These are phyloP conservation scores for Debaryomyces tyrocola DNA, from an alignment of 805 yeast genomes.

Conservation along the genomic window DNA sequence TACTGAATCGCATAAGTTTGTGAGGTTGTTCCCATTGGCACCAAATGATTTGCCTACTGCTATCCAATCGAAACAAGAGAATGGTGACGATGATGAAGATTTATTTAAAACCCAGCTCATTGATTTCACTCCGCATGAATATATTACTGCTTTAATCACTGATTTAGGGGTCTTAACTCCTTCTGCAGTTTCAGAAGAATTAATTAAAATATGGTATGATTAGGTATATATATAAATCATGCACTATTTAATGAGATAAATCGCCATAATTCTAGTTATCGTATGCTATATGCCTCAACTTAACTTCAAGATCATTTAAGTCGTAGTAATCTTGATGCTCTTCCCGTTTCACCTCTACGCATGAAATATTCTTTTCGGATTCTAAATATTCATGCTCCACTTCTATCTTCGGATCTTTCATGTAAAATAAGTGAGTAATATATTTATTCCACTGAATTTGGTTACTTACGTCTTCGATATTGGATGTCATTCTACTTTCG, in stretches of 20 bases:
- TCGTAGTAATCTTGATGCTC: slow-evolving; percentile 35
- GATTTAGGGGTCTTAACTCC: slow-evolving; percentile 97
- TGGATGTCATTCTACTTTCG: slow-evolving; percentile 9
- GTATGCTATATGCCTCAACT: slow-evolving; percentile 15
- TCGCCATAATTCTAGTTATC: slow-evolving; percentile 4
- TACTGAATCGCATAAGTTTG: slow-evolving; percentile 94
- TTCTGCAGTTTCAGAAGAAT: slow-evolving; percentile 96
- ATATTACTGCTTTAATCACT: slow-evolving; percentile 91
- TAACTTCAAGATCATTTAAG: slow-evolving; percentile 36
- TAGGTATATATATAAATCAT: slow-evolving; percentile 24
- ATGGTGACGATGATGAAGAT: slow-evolving; percentile 18
- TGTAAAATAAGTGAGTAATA: slow-evolving; percentile 64
- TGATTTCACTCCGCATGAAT: slow-evolving; percentile 95
- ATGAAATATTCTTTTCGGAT: slow-evolving; percentile 41
- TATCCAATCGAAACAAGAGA: slow-evolving; percentile 22
- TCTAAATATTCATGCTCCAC: slow-evolving; percentile 47
- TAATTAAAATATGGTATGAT: slow-evolving; percentile 97
- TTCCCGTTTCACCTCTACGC: slow-evolving; percentile 39
- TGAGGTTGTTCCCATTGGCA: slow-evolving; percentile 90
- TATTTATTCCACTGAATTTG: slow-evolving; percentile 41
- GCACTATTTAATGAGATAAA: not conserved
- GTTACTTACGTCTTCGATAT: slow-evolving; percentile 7
- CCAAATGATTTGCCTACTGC: slow-evolving; percentile 82
- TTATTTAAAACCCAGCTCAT: slow-evolving; percentile 42
- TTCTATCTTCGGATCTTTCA: slow-evolving; percentile 48